These are phyloP conservation scores for Oryza meyeriana DNA, from an alignment of 176 grass and related monocot species.

Conservation along the genomic window DNA sequence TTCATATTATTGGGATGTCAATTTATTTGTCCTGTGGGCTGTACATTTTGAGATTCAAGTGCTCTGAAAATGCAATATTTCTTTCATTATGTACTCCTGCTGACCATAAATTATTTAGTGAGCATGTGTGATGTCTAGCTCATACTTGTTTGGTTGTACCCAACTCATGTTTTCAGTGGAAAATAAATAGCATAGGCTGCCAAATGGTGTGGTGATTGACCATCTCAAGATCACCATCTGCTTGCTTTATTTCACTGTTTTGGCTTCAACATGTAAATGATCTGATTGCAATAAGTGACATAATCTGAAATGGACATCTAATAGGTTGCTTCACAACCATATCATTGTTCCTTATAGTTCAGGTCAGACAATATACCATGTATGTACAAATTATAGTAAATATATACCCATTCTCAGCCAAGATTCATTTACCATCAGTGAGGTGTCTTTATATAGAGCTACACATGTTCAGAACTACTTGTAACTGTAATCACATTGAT, in stretches of 20 bases:
- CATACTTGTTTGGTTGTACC: constrained; percentile 21
- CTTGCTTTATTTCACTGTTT: constrained; percentile 6
- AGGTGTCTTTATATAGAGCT: not conserved
- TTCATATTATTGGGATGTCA: constrained; percentile 20
- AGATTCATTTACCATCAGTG: not conserved
- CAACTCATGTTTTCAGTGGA: constrained; percentile 21
- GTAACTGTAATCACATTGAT: not conserved
- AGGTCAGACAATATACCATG: not conserved
- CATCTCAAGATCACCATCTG: constrained; percentile 20
- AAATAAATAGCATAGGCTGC: constrained; percentile 21
- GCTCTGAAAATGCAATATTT: constrained; percentile 41
- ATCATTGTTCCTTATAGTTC: constrained; percentile 8
- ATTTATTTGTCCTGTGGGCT: constrained; percentile 22
- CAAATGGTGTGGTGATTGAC: not conserved
- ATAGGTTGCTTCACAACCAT: constrained; percentile 10
- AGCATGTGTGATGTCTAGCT: constrained; percentile 35
- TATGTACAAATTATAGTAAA: not conserved
- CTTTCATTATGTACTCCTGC: constrained; percentile 24
- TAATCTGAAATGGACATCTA: constrained; percentile 13
- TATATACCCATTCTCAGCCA: not conserved
- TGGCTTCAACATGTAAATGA: not conserved
- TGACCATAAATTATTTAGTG: constrained; percentile 27
- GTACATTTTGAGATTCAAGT: constrained; percentile 33
- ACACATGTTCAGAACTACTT: not conserved
- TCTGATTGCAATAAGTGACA: not conserved